Conservation (phyloP, 2,329 filamentous ascomycete genomes). For the Epichloe aotearoae region DNA sequence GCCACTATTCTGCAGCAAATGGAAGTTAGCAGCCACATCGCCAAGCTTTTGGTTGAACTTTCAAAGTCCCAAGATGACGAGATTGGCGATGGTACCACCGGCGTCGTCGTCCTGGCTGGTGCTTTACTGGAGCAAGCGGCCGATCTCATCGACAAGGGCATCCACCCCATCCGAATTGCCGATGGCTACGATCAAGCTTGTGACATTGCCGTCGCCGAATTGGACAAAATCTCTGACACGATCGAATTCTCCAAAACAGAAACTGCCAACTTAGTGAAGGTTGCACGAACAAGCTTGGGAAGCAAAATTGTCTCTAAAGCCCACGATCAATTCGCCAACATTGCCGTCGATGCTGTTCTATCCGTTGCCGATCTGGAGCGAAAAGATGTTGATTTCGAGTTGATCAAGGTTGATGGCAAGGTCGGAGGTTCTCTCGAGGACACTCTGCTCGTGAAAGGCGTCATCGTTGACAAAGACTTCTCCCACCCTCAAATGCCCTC, state of each 20-base stretch:
- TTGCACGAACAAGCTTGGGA: constrained; percentile 88
- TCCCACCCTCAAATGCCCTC: constrained; percentile 98
- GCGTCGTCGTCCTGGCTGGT: constrained; percentile 90
- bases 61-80: constrained; percentile 98
- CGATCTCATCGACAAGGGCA: constrained; percentile 98
- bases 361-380: constrained; percentile 92
- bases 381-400: constrained; percentile 95
- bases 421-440: constrained; percentile 90
- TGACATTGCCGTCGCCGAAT: constrained; percentile 84
- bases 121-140: constrained; percentile 92
- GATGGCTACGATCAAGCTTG: constrained; percentile 97
- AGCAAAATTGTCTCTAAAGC: constrained; percentile 99
- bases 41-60: constrained; percentile 89
- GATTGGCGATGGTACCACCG: constrained; percentile 95
- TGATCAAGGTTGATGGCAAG: constrained; percentile 99
- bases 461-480: constrained; percentile 99
- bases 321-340: constrained; percentile 94
- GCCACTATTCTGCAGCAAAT: constrained; percentile 96
- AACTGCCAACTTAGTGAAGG: constrained; percentile 79
- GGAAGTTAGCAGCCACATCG: constrained; percentile 98
- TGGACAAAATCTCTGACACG: constrained; percentile 85
- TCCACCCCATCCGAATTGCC: constrained; percentile 95
- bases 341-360: constrained; percentile 91
- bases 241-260: constrained; percentile 74
- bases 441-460: constrained; percentile 87